Conservation (phyloP, 768 basidiomycete genomes). For the Hericium erinaceus region DNA sequence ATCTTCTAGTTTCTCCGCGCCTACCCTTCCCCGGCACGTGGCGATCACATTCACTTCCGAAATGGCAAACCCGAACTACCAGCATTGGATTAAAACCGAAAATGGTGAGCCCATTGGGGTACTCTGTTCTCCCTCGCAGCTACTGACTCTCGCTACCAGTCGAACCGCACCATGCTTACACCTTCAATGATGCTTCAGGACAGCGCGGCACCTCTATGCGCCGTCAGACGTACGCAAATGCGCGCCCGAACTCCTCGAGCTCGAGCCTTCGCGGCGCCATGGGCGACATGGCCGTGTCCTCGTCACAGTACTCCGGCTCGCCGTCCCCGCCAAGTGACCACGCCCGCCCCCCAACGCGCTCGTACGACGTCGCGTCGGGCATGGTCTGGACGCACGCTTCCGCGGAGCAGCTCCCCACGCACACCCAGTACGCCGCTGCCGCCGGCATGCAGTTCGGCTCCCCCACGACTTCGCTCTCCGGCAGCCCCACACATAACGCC, state of each 20-base stretch:
- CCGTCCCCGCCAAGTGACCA: conserved; percentile 16
- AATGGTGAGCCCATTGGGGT: conserved; percentile 3
- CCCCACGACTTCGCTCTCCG: conserved; percentile 10
- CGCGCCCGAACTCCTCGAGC: background rate
- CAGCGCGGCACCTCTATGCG: background rate
- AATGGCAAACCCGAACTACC: conserved; percentile 11
- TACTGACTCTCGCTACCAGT: background rate
- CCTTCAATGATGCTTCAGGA: background rate
- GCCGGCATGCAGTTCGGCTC: conserved; percentile 11
- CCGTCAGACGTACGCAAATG: no score
- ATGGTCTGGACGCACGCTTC: conserved; percentile 15
- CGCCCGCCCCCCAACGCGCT: conserved; percentile 15
- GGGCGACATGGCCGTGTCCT: conserved; percentile 38
- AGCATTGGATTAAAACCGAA: conserved; percentile 13
- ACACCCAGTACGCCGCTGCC: conserved; percentile 1
- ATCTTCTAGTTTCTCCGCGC: conserved; percentile 4
- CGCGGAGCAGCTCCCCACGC: conserved; percentile 2
- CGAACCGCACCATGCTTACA: conserved; percentile 11
- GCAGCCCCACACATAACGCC: conserved; percentile 6
- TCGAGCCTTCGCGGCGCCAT: conserved; percentile 20
- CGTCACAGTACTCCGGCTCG: conserved; percentile 21
- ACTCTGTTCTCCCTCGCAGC: no score
- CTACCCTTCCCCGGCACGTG: conserved; percentile 8
- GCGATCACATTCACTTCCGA: conserved; percentile 6
- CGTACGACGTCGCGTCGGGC: conserved; percentile 14